Evolutionary conservation across 2,329 filamentous ascomycete species (phyloP).

Genomic region (Exophiala dermatitidis): DNA sequence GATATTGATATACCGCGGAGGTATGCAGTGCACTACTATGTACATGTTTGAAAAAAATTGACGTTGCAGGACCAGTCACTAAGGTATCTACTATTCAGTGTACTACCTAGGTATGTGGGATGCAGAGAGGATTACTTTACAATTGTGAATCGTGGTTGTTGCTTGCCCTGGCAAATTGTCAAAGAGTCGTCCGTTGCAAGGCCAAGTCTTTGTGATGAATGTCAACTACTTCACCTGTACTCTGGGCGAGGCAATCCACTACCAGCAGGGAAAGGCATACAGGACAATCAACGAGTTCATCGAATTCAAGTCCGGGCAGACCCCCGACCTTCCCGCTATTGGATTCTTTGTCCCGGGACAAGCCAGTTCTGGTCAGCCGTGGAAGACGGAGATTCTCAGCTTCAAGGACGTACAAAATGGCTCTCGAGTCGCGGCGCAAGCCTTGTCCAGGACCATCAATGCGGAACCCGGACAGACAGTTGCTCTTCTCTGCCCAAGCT

Average conservation of each 20-base stretch:
- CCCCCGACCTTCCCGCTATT: slow-evolving; percentile 41
- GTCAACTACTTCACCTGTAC: slow-evolving; percentile 56
- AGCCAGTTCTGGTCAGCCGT: neutral
- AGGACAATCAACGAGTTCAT: slow-evolving; percentile 47
- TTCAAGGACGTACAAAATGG: slow-evolving; percentile 12
- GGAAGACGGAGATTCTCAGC: slow-evolving; percentile 10
- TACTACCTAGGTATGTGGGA: too few species aligned
- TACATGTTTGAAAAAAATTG: too few species aligned
- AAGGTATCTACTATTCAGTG: too few species aligned
- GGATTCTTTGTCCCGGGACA: slow-evolving; percentile 36
- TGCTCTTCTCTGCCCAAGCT: slow-evolving; percentile 52
- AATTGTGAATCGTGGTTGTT: too few species aligned
- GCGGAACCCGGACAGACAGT: slow-evolving; percentile 33
- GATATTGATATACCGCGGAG: too few species aligned
- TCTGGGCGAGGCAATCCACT: slow-evolving; percentile 46
- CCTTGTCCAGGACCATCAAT: slow-evolving; percentile 10
- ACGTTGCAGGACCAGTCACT: too few species aligned
- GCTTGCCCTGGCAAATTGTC: too few species aligned
- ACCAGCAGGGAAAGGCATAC: slow-evolving; percentile 32
- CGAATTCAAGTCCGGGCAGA: slow-evolving; percentile 39
- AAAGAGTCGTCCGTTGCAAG: too few species aligned
- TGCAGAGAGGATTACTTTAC: too few species aligned
- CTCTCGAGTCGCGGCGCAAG: slow-evolving; percentile 12
- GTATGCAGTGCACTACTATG: too few species aligned
- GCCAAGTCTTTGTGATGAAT: slow-evolving; percentile 3